phyloP scores from a whole-genome alignment of 2,329 filamentous ascomycete genomes.

The Davidsoniella eucalypti region DNA sequence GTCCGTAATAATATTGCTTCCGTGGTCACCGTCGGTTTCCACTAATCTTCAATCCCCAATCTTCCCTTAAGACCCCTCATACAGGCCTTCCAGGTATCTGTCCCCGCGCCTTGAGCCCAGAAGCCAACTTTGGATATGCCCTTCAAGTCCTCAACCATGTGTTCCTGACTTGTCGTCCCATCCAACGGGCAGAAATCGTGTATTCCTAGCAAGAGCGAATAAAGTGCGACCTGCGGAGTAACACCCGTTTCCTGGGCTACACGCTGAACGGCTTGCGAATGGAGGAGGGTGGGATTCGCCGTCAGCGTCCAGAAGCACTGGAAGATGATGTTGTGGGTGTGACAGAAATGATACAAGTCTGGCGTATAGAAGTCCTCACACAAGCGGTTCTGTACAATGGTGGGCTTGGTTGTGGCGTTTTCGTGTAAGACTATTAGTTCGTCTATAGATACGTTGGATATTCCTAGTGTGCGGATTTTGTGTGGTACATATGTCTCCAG shows the following conservation, averaged over 20 bases:
- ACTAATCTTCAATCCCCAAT: not conserved
- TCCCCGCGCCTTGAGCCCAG: constrained; percentile 29
- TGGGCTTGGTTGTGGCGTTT: constrained; percentile 25
- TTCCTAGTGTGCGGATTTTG: constrained; percentile 49
- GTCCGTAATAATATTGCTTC: no score
- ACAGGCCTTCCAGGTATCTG: constrained; percentile 30
- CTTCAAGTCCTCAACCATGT: constrained; percentile 34
- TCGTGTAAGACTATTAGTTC: constrained; percentile 38
- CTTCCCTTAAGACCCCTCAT: constrained; percentile 29
- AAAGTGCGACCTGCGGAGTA: constrained; percentile 28
- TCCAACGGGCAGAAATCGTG: constrained; percentile 27
- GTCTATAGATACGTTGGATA: constrained; percentile 54
- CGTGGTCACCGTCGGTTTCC: no score
- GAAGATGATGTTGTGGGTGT: constrained; percentile 26
- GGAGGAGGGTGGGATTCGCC: constrained; percentile 27
- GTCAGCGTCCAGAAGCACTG: constrained; percentile 40
- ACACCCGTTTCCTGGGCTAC: constrained; percentile 27
- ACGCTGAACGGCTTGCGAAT: constrained; percentile 28
- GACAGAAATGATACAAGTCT: constrained; percentile 36
- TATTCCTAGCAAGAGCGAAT: constrained; percentile 32
- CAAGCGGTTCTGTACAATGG: constrained; percentile 52
- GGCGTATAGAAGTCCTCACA: constrained; percentile 14
- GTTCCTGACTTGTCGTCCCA: constrained; percentile 27
- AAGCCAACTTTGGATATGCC: constrained; percentile 24
- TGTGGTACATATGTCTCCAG: constrained; percentile 51